Evolutionary conservation across 371 early-diverging fungal genomes (phyloP).

Genomic region (Mucor racemosus): DNA sequence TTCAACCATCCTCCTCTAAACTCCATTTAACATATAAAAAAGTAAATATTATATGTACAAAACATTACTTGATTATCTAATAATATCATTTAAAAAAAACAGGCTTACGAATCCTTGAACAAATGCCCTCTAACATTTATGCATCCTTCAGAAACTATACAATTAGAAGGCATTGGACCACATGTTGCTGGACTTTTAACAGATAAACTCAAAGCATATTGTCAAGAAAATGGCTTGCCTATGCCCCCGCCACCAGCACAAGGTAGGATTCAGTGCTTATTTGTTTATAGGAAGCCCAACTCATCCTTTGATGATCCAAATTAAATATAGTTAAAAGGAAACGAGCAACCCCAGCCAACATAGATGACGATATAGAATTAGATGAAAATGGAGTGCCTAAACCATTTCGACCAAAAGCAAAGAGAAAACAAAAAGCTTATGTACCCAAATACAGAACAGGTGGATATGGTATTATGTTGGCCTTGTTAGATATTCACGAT

Average conservation of each 20-base stretch:
- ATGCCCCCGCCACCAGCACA: constrained; percentile 41
- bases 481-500: constrained; percentile 58
- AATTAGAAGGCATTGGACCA: constrained; percentile 69
- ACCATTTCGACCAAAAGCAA: constrained; percentile 23
- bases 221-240: constrained; percentile 56
- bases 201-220: constrained; percentile 56
- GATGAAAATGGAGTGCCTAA: neutral
- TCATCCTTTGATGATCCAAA: no score
- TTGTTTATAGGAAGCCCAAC: no score
- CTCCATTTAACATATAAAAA: constrained; percentile 60
- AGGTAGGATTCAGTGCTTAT: constrained; percentile 22
- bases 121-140: constrained; percentile 58
- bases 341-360: neutral
- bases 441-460: constrained; percentile 85
- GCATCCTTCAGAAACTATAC: constrained; percentile 59
- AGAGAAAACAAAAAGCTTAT: constrained; percentile 54
- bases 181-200: constrained; percentile 65
- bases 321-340: neutral
- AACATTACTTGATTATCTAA: neutral
- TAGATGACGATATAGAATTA: neutral
- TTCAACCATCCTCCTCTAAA: constrained; percentile 39
- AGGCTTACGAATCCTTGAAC: constrained; percentile 71
- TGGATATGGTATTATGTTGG: constrained; percentile 85
- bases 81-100: neutral
- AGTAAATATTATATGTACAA: constrained; percentile 33